Base-by-base conservation (phyloP, 805 yeast genomes). In the Huiozyma sinensis region DNA sequence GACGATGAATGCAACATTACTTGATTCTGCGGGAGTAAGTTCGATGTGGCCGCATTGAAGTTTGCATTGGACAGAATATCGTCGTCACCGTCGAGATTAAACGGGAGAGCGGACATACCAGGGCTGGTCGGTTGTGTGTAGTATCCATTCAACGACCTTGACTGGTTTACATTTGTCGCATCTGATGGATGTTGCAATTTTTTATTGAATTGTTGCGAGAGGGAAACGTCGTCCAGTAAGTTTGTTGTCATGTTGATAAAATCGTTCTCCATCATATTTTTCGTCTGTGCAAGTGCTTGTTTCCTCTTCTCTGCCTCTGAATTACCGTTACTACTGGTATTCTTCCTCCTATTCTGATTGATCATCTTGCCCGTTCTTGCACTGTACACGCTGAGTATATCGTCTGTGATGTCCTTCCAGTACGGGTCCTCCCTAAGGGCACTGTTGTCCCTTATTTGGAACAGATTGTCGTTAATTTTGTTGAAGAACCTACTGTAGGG, bases 111-210 rank as follows among this genome's bases (percentile, higher is more conserved):
- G 11, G 33, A 31, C 29, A 41, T 41, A 28, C 41, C 38, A 8
- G 64, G 63, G 44, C 61, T 56, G 5, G 60, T 57, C 5, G 64
- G 64, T 40, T 57, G 60, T 8, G 63, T 58, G 44, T 60, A 58
- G 44, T 56, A 58, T n/a, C 63, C 63, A 33, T 53, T 56, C 17
- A 55, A 40, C 2, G 61, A 54, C 38, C 60, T 43, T 6, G 58
- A 54, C 36, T 44, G 50, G 12, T 47, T 46, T 36, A 57, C 61
- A 43, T 59, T 61, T 13, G 56, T 53, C 33, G n/a, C n/a, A 9
- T 9, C n/a, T 11, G 33, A 3, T 3, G 33, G 33, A 35, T 49
- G 52, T 43, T 55, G 60, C 29, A 58, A 45, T 37, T 55, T 48
- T 40, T 51, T 55, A 11, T 31, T 31, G 11, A 8, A 3, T 37